A percentile compares a stretch with the other conserved stretches of the same genome.
Evolutionary conservation across 169 alveolate genomes (phyloP).

Genomic region (Eimeria acervulina): DNA sequence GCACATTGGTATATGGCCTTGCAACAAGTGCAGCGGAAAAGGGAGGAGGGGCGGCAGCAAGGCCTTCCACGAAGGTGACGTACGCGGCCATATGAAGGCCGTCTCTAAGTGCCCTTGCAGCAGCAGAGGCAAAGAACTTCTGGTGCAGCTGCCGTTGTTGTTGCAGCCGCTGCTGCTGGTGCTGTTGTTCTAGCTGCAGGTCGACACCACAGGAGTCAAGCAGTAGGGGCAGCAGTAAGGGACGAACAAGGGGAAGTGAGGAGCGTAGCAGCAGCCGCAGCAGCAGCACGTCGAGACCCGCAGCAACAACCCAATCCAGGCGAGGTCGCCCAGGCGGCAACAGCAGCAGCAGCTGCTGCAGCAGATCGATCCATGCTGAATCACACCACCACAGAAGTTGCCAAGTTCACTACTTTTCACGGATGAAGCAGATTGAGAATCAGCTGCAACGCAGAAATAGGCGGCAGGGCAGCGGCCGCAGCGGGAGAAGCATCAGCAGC

Average conservation of each 20-base stretch:
- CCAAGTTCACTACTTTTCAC: neutral
- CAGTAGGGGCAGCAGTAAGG: slow-evolving; percentile 68
- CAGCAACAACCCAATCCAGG: slow-evolving; percentile 28
- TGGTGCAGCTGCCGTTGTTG: neutral
- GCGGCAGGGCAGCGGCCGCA: neutral
- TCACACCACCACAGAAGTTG: neutral
- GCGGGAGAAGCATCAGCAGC: slow-evolving; percentile 46
- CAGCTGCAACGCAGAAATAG: neutral
- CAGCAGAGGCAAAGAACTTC: slow-evolving; percentile 33
- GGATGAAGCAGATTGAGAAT: neutral
- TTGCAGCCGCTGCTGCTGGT: neutral
- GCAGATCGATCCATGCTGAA: slow-evolving; percentile 69
- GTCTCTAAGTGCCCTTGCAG: slow-evolving; percentile 64
- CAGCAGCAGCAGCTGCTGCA: slow-evolving; percentile 80
- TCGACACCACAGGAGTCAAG: slow-evolving; percentile 60
- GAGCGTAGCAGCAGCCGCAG: slow-evolving; percentile 63
- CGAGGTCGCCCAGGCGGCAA: slow-evolving; percentile 61
- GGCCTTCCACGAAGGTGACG: neutral
- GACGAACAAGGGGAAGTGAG: slow-evolving; percentile 51
- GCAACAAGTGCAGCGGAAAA: neutral
- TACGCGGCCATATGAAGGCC: slow-evolving; percentile 61
- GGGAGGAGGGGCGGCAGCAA: slow-evolving; percentile 33
- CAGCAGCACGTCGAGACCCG: slow-evolving; percentile 73
- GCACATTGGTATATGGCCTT: slow-evolving; percentile 2
- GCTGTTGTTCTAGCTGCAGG: slow-evolving; percentile 49